Evolutionary conservation across 805 yeast species (phyloP).

Genomic region (Cyberlindnera mississippiensis): DNA sequence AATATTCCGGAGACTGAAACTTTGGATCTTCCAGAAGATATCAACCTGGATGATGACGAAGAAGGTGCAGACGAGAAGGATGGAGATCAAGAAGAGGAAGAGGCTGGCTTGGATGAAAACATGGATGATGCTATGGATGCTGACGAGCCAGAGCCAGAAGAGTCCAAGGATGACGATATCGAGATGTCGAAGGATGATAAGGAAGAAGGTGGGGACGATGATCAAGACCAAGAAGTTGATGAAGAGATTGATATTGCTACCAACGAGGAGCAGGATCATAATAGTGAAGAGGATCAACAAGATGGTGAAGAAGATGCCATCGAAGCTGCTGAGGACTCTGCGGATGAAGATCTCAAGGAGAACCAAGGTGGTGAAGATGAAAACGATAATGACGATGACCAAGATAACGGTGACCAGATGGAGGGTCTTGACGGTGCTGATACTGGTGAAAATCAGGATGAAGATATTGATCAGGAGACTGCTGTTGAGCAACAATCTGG

Average conservation of each 20-base stretch:
- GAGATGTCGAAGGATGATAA: conserved; percentile 35
- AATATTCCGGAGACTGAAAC: conserved; percentile 82
- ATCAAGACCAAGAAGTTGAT: conserved; percentile 29
- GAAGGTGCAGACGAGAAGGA: conserved; percentile 51
- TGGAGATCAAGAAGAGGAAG: conserved; percentile 32
- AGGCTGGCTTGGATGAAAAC: conserved; percentile 32
- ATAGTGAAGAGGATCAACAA: conserved; percentile 26
- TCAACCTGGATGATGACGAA: conserved; percentile 79
- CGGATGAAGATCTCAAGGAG: conserved; percentile 31
- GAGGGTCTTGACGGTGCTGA: conserved; percentile 57
- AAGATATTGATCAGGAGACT: conserved; percentile 51
- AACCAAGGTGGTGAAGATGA: conserved; percentile 35
- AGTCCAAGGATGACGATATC: conserved; percentile 32
- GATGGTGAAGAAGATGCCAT: conserved; percentile 29
- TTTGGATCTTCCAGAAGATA: conserved; percentile 87
- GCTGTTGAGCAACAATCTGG: conserved; percentile 59
- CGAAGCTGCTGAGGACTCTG: conserved; percentile 32
- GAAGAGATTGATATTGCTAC: conserved; percentile 27
- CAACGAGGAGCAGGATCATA: conserved; percentile 32
- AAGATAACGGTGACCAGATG: conserved; percentile 37
- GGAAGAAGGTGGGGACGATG: conserved; percentile 28
- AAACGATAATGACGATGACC: conserved; percentile 34
- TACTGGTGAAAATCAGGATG: conserved; percentile 37
- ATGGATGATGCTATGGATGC: conserved; percentile 44
- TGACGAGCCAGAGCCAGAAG: conserved; percentile 31